These are phyloP conservation scores for Yarrowia hollandica DNA, from an alignment of 805 yeast species.

Conservation along the genomic window DNA sequence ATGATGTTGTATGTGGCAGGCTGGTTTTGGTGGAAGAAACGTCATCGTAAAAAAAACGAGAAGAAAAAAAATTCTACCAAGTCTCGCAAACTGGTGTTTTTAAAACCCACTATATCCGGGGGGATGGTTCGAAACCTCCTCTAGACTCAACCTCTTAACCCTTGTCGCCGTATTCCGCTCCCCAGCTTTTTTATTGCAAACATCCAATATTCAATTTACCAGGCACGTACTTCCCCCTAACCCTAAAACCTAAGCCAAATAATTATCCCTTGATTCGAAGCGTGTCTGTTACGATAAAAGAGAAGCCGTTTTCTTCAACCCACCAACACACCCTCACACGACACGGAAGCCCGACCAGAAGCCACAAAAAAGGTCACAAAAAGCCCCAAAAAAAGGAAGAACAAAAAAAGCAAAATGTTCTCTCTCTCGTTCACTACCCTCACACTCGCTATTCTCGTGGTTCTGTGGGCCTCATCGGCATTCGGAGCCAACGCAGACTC, in stretches of 20 bases:
- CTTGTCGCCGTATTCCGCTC: too few relatives aligned
- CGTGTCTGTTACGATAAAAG: slow-evolving; percentile 8
- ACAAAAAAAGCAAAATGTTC: background rate
- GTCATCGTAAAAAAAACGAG: background rate
- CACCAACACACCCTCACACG: background rate
- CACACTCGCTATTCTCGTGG: slow-evolving; percentile 23
- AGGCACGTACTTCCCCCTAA: slow-evolving; percentile 19
- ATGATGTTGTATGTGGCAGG: slow-evolving; percentile 7
- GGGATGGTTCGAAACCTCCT: too few relatives aligned
- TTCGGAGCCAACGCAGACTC: slow-evolving; percentile 23
- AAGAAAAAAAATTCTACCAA: too few relatives aligned
- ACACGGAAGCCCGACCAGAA: background rate
- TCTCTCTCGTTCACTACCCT: slow-evolving; percentile 25
- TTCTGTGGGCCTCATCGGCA: slow-evolving; percentile 23
- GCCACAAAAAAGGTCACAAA: background rate
- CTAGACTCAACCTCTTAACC: too few relatives aligned
- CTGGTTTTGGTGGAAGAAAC: background rate
- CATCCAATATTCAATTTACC: background rate
- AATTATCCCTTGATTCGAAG: slow-evolving; percentile 22
- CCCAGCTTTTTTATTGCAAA: too few relatives aligned
- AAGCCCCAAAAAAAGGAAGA: background rate
- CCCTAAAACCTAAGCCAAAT: slow-evolving; percentile 25
- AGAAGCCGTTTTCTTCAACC: background rate
- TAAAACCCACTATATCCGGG: too few relatives aligned
- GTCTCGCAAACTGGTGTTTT: too few relatives aligned